These are phyloP conservation scores for Myrica gale DNA, from an alignment of 306 rosid genomes.

Conservation along the genomic window DNA sequence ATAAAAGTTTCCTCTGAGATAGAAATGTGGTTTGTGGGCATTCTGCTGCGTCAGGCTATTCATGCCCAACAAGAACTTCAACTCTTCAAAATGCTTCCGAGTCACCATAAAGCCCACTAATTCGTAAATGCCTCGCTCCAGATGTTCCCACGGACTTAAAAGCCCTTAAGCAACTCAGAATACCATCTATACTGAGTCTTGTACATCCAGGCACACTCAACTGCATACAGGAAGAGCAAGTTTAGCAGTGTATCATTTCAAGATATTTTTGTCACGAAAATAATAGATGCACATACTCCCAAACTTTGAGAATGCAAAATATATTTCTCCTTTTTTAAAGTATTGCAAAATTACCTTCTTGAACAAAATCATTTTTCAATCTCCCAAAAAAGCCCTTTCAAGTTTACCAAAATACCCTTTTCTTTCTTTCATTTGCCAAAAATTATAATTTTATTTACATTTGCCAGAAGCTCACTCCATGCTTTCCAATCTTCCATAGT, in stretches of 20 bases:
- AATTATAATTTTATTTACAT: no score
- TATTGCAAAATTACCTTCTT: no score
- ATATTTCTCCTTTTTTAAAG: no score
- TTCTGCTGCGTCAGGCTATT: slow-evolving; percentile 47
- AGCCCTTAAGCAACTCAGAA: slow-evolving; percentile 59
- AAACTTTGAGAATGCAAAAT: accelerated
- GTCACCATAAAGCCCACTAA: slow-evolving; percentile 83
- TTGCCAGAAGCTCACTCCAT: no score
- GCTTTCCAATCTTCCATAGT: no score
- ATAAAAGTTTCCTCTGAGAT: slow-evolving; percentile 60
- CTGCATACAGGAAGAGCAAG: slow-evolving; percentile 43
- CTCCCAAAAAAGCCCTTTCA: no score
- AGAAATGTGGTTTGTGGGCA: slow-evolving; percentile 58
- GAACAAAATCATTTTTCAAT: no score
- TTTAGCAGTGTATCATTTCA: slow-evolving; percentile 16
- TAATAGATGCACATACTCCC: accelerated
- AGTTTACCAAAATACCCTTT: no score
- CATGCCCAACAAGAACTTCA: slow-evolving; percentile 60
- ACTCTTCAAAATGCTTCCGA: slow-evolving; percentile 61
- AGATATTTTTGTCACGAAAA: background rate
- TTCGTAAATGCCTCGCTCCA: slow-evolving; percentile 69
- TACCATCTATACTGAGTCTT: slow-evolving; percentile 75
- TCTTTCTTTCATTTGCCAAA: no score
- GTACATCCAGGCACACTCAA: slow-evolving; percentile 90
- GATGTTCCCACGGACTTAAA: slow-evolving; percentile 51